Base-by-base conservation (phyloP, 1,284 basidiomycete genomes). In the Caloboletus firmus region DNA sequence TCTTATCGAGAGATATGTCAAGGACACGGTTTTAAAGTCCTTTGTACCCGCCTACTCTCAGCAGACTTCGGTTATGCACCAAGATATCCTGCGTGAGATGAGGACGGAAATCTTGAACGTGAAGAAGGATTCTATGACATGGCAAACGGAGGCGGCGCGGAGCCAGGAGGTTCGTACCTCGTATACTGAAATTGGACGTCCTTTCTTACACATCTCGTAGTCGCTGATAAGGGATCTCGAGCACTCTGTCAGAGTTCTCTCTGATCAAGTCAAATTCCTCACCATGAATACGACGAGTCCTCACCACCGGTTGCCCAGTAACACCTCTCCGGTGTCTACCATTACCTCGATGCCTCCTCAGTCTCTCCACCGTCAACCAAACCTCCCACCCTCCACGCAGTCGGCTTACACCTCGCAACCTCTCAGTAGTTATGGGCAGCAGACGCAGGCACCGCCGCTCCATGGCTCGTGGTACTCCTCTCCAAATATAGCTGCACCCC, bases 231-330 rank as follows among this genome's bases (percentile, higher is more conserved):
- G 87, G 53, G 88, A 91, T 41, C 78, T 92, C 53, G 89, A 92
- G 68, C 85, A 85, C 60, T 83, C 82, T 17, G 83, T 92, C 51
- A 78, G 87, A 45, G 61, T 79, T 30, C 73, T 92, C 52, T 80
- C 86, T 22, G 90, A 92, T 45, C 89, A 92, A 66, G 81, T 92
- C 63, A 91, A 90, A 66, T 88, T 83, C 72, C 71, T 91, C 57
- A 83, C 76, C 59, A 74, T 86, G 72, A 87, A 84, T 59, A 66
- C 76, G 5, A 62, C 66, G 46, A 74, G 62, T 51, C 63, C 52
- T 52, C 58, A 61, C 43, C 61, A 66, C 55, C 71, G 66, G 44
- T 59, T 68, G 42, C 58, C 62, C 22, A 63, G 17, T 43, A 51
- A 40, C 39, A 55, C 57, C 12, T 72, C 67, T 44, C 62, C 67